phyloP scores from a whole-genome alignment of 805 yeast species.

The Starmerella cellae region DNA sequence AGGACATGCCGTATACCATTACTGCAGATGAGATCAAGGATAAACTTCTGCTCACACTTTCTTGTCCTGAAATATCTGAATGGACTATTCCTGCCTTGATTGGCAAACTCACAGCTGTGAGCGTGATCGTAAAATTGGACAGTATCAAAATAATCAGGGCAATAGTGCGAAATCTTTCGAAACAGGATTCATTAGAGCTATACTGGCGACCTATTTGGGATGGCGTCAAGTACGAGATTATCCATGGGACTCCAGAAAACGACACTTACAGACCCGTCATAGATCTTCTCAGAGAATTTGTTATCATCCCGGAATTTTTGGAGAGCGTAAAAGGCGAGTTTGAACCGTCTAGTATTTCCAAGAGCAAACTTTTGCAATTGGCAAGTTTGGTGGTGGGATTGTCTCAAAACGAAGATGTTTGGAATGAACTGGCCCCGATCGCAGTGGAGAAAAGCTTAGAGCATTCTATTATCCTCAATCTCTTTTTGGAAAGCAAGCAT shows the following conservation, averaged over 20 bases:
- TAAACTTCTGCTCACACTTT: slow-evolving; percentile 46
- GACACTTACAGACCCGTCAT: slow-evolving; percentile 22
- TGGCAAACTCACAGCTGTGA: slow-evolving; percentile 49
- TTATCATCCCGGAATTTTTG: slow-evolving; percentile 27
- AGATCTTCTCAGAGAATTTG: slow-evolving; percentile 18
- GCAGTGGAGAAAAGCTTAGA: slow-evolving; percentile 25
- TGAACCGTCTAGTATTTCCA: slow-evolving; percentile 31
- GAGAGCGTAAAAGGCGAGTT: slow-evolving; percentile 22
- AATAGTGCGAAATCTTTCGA: slow-evolving; percentile 41
- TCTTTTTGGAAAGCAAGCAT: slow-evolving; percentile 4
- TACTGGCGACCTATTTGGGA: slow-evolving; percentile 75
- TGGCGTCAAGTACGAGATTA: slow-evolving; percentile 74
- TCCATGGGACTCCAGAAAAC: slow-evolving; percentile 57
- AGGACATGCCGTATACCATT: slow-evolving; percentile 73
- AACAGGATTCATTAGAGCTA: slow-evolving; percentile 35
- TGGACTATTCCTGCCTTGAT: slow-evolving; percentile 66
- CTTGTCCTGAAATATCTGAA: slow-evolving; percentile 51
- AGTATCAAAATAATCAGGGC: slow-evolving; percentile 47
- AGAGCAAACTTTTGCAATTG: slow-evolving; percentile 37
- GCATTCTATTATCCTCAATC: neutral
- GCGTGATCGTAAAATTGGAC: slow-evolving; percentile 42
- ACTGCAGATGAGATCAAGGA: slow-evolving; percentile 58
- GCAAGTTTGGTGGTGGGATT: slow-evolving; percentile 9
- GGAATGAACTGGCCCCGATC: slow-evolving; percentile 33
- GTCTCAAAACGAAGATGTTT: slow-evolving; percentile 4